Base-by-base conservation (phyloP, 306 rosid genomes). In the Trifolium subterraneum region DNA sequence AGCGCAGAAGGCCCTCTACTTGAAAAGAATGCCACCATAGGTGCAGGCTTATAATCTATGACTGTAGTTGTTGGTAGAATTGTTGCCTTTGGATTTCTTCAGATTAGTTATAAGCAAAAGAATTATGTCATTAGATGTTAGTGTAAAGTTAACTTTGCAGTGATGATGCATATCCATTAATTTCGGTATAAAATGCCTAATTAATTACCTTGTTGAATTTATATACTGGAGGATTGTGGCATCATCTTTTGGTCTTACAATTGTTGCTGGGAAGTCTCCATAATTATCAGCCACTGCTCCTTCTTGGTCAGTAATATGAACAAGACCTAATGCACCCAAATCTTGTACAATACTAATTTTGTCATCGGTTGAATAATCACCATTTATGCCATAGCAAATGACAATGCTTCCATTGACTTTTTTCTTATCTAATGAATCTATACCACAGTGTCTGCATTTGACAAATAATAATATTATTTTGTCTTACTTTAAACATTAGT, bases 61-160 rank as follows among this genome's bases (percentile, higher is more conserved):
- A 84, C 70, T 1, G 96, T 72, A 61, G n/a, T 77, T 6, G 98
- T 84, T 22, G 89, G 83, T 68, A 80, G 73, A 79, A 93, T 80
- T 61, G 96, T 93, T 74, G 89, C 97, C 54, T 84, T 41, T 56
- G 97, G 93, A 11, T 88, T 82, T 77, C 96, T 93, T 65, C 77
- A 77, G 29, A 45, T 78, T 42, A 7, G 3, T 25, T 27, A 50
- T 33, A 74, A 18, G 20, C 48, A 56, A 11, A 68, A 8, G n/a
- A n/a, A n/a, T n/a, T n/a, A n/a, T n/a, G n/a, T n/a, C n/a, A n/a
- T n/a, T n/a, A n/a, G n/a, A n/a, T n/a, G n/a, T 20, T 8, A 64
- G 7, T 35, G 16, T 18, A 27, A 15, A 7, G 27, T 61, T n/a
- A 75, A 68, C 35, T 72, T 7, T 52, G n/a, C n/a, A n/a, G n/a